Evolutionary conservation across 345 rosid species (phyloP).

Genomic region (Melastoma malabathricum): DNA sequence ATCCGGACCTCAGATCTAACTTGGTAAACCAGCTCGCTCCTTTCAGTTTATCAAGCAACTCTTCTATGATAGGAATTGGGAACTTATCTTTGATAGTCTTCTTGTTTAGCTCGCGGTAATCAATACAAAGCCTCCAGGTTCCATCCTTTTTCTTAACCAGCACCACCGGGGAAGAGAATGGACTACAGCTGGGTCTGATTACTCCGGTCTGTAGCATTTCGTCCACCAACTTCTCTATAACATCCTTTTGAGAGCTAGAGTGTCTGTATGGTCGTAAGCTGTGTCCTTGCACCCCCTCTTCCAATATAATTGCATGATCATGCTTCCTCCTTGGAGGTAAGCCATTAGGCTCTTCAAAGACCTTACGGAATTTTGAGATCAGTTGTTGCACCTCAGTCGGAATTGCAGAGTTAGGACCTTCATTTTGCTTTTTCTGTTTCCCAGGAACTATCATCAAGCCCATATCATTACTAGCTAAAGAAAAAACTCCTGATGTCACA

Average conservation of each 20-base stretch:
- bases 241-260: not conserved
- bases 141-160: conserved; percentile 1
- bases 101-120: not conserved
- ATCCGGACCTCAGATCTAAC: not conserved
- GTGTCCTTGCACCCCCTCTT: not conserved
- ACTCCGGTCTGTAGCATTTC: not conserved
- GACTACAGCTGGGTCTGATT: not conserved
- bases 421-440: no score
- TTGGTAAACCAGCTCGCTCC: not conserved
- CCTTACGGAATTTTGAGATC: not conserved
- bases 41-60: not conserved
- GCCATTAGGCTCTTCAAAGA: not conserved
- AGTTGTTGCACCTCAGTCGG: no score
- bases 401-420: no score
- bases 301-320: not conserved
- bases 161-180: not conserved
- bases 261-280: not conserved
- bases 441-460: no score
- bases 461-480: no score
- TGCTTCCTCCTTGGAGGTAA: not conserved
- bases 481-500: no score
- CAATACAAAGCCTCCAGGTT: not conserved
- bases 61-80: not conserved
- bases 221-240: not conserved
- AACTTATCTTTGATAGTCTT: not conserved